Conservation (phyloP, 2,329 filamentous ascomycete species). For the Trichophyton rubrum region DNA sequence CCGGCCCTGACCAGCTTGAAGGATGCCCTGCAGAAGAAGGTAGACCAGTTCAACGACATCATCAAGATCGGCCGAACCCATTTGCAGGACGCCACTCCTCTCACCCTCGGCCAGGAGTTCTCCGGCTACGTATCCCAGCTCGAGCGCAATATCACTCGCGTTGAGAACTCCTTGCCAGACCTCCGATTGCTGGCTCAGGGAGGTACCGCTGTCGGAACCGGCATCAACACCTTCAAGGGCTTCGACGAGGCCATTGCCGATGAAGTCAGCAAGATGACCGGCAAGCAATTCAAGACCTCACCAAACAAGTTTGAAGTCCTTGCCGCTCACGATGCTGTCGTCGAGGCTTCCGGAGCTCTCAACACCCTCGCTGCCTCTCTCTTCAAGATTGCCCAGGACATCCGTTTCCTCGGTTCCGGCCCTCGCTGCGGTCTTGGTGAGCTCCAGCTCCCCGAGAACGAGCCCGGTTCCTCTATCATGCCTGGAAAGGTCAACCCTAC, state of each 20-base stretch:
- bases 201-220: slow-evolving; percentile 91
- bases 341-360: slow-evolving; percentile 83
- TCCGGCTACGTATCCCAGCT: slow-evolving; percentile 94
- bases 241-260: slow-evolving; percentile 88
- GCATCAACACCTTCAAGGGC: slow-evolving; percentile 92
- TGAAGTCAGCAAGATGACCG: slow-evolving; percentile 85
- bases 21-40: slow-evolving; percentile 74
- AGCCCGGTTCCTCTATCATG: slow-evolving; percentile 97
- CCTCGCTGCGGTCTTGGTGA: slow-evolving; percentile 93
- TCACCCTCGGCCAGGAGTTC: slow-evolving; percentile 95
- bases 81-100: slow-evolving; percentile 88
- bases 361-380: slow-evolving; percentile 87
- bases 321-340: slow-evolving; percentile 87
- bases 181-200: slow-evolving; percentile 83
- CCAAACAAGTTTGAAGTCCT: slow-evolving; percentile 99
- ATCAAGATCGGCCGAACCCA: slow-evolving; percentile 99
- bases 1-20: slow-evolving; percentile 73
- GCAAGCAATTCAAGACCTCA: slow-evolving; percentile 84
- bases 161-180: slow-evolving; percentile 70
- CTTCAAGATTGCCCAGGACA: slow-evolving; percentile 96
- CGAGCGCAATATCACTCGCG: slow-evolving; percentile 75
- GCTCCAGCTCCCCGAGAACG: slow-evolving; percentile 88
- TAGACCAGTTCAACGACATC: slow-evolving; percentile 78
- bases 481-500: slow-evolving; percentile 99
- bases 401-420: slow-evolving; percentile 90